Evolutionary conservation across 345 rosid genomes (phyloP), one percentile per base, ranked within the genome.

Genomic region (Corymbia maculata): DNA sequence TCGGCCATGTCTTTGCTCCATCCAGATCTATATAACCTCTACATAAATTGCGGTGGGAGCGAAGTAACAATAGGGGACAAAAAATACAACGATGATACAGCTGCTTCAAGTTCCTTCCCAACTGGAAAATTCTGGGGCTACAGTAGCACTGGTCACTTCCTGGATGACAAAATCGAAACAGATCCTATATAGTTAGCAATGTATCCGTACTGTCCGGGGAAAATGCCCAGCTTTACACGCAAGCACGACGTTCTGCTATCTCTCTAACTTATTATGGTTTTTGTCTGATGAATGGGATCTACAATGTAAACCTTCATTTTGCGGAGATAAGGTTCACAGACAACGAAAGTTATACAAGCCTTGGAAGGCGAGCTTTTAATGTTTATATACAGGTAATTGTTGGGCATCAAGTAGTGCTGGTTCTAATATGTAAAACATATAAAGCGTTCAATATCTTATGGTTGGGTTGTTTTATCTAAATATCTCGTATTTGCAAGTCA

Each of bases 351-450:
- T 36, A 36, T 36, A 36, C 42, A 36, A 36, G 42, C 42, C 42
- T 36, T 36, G 59, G 59, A 10, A 86, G 86, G 85, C 86, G 90
- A 42, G 55, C 79, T 28, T 88, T 88, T 45, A 85, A 86, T 86
- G 79, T 89, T 15, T 89, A 86, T 22, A 79, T 89, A 6, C 88
- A 80, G 79, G 90, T 86, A 79, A 51, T 19, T 2, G 64, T 9
- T 8, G 79, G 36, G 44, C 44, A 49, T 42, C 10, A 36, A 16
- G 26, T 55, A 53, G n/a, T 11, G 85, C 28, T 53, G 57, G 42
- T 86, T 30, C 8, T n/a, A 12, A 51, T 49, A 15, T 66, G 17
- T 66, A 30, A 66, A 66, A 10, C 10, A 14, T 32, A 66, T 30
- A 30, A 30, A 7, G 79, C 6, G 6, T 66, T 66, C 21, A 7